These are phyloP conservation scores for Phylloporus arenicola DNA, from an alignment of 768 basidiomycete genomes.

Conservation along the genomic window DNA sequence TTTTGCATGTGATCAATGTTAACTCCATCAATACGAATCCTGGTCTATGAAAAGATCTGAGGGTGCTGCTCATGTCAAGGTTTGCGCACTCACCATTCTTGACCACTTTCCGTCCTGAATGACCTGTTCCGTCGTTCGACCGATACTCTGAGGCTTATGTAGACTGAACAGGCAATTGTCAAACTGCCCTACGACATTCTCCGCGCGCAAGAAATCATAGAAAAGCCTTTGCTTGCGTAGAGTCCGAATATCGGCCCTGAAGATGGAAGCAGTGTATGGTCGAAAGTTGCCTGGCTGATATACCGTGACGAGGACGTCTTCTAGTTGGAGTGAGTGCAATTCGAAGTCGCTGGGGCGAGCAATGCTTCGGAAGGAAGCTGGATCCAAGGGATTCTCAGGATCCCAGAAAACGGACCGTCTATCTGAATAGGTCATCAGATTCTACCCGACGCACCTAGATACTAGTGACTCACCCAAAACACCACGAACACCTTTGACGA, in stretches of 20 bases:
- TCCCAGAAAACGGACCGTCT: slow-evolving; percentile 85
- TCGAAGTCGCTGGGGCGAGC: slow-evolving; percentile 84
- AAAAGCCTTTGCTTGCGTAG: slow-evolving; percentile 94
- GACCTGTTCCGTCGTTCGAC: slow-evolving; percentile 83
- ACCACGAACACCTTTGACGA: slow-evolving; percentile 90
- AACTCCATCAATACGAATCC: slow-evolving; percentile 94
- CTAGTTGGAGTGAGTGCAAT: slow-evolving; percentile 80
- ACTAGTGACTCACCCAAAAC: slow-evolving; percentile 60
- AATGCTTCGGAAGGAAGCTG: slow-evolving; percentile 72
- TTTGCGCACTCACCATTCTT: slow-evolving; percentile 64
- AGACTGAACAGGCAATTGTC: slow-evolving; percentile 97
- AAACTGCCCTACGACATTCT: slow-evolving; percentile 94
- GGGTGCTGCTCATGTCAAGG: neutral
- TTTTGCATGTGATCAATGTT: slow-evolving; percentile 93
- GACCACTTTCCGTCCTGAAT: slow-evolving; percentile 79
- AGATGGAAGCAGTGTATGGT: slow-evolving; percentile 88
- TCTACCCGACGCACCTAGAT: neutral
- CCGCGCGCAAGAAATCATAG: slow-evolving; percentile 86
- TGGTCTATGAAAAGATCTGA: slow-evolving; percentile 50
- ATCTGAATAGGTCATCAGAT: slow-evolving; percentile 44
- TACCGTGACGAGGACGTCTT: slow-evolving; percentile 90
- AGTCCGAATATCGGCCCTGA: slow-evolving; percentile 79
- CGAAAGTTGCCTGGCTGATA: slow-evolving; percentile 92
- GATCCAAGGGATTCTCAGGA: slow-evolving; percentile 73
- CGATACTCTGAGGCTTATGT: slow-evolving; percentile 94